phyloP scores from a whole-genome alignment of 805 yeast genomes.

The Ogataea ramenticola region DNA sequence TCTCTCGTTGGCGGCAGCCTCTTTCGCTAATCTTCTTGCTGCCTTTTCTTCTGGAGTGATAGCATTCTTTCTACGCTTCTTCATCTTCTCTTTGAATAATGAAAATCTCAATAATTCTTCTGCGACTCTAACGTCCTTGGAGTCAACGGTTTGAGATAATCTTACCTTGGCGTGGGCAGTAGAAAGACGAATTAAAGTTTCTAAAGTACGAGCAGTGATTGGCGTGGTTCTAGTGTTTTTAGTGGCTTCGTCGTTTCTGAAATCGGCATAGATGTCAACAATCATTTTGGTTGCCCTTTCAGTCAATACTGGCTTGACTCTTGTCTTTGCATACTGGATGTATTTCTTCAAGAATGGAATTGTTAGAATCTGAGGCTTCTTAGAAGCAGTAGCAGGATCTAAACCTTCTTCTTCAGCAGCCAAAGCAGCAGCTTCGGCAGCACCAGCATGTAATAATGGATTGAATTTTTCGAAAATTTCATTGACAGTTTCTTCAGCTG shows the following conservation, averaged over 20 bases:
- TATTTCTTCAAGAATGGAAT: slow-evolving; percentile 87
- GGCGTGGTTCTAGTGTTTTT: slow-evolving; percentile 78
- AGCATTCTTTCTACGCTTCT: slow-evolving; percentile 25
- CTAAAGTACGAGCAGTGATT: slow-evolving; percentile 96
- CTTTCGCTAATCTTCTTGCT: slow-evolving; percentile 27
- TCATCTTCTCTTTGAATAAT: slow-evolving; percentile 59
- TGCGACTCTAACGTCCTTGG: slow-evolving; percentile 78
- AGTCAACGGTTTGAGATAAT: slow-evolving; percentile 65
- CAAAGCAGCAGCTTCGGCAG: slow-evolving; percentile 33
- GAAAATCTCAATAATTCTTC: slow-evolving; percentile 81
- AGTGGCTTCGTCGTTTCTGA: slow-evolving; percentile 66
- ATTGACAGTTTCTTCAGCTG: slow-evolving; percentile 38
- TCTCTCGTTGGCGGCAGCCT: no score
- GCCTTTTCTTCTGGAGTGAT: slow-evolving; percentile 25
- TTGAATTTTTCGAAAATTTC: slow-evolving; percentile 81
- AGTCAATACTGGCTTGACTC: slow-evolving; percentile 75
- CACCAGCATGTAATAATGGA: slow-evolving; percentile 77
- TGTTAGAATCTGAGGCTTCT: slow-evolving; percentile 47
- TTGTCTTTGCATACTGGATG: slow-evolving; percentile 86
- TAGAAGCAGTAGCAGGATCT: slow-evolving; percentile 1
- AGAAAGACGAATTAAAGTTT: slow-evolving; percentile 87
- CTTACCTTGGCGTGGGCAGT: slow-evolving; percentile 98
- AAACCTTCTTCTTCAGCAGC: background rate
- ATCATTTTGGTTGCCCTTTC: slow-evolving; percentile 73
- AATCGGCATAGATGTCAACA: slow-evolving; percentile 68